phyloP scores from a whole-genome alignment of 1,284 basidiomycete genomes.

The Entoloma clypeatum region DNA sequence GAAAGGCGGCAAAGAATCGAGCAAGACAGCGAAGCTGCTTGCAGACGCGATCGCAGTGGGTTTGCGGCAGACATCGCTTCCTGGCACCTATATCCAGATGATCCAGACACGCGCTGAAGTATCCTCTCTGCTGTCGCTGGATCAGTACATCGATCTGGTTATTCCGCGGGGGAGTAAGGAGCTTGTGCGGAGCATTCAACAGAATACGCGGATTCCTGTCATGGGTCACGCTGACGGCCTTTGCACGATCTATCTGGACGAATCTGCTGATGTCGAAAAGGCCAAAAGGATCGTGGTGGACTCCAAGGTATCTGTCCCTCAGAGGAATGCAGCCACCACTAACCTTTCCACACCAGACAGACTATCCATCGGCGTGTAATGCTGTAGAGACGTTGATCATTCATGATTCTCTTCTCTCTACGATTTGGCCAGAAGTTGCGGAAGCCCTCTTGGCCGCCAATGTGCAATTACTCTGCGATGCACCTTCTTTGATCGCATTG shows the following conservation, averaged over 20 bases:
- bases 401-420: conserved; percentile 66
- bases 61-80: conserved; percentile 69
- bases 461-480: conserved; percentile 82
- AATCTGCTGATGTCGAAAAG: conserved; percentile 74
- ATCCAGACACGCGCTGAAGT: conserved; percentile 94
- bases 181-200: conserved; percentile 87
- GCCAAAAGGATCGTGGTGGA: conserved; percentile 83
- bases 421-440: conserved; percentile 81
- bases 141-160: conserved; percentile 93
- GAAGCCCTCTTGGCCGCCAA: conserved; percentile 62
- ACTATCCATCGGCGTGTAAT: conserved; percentile 98
- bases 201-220: conserved; percentile 89
- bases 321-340: conserved; percentile 5
- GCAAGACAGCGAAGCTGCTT: conserved; percentile 71
- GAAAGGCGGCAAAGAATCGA: conserved; percentile 96
- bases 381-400: conserved; percentile 88
- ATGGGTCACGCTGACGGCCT: conserved; percentile 99
- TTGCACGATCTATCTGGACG: conserved; percentile 88
- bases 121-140: conserved; percentile 79
- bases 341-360: conserved; percentile 52
- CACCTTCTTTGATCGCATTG: conserved; percentile 53
- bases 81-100: conserved; percentile 83
- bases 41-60: conserved; percentile 80
- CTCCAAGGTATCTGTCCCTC: conserved; percentile 68
- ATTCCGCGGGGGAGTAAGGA: conserved; percentile 95